These are phyloP conservation scores for Spongospora subterranea DNA, from an alignment of 208 protist species.

Conservation along the genomic window DNA sequence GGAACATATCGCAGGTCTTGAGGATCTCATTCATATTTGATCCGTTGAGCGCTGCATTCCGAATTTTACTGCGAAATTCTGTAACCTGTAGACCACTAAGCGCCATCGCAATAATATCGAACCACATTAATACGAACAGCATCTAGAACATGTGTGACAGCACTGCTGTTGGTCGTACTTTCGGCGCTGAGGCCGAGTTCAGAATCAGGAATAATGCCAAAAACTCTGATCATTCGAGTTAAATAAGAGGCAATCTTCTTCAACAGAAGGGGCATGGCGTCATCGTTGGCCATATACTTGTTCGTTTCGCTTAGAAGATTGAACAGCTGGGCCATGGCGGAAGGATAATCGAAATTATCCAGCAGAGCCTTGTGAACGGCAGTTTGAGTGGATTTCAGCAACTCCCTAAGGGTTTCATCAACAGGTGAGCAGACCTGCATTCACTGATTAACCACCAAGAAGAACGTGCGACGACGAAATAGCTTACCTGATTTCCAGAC, in stretches of 20 bases:
- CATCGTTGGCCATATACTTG: constrained; percentile 22
- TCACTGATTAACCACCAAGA: not conserved
- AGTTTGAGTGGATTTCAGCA: not conserved
- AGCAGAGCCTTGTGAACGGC: constrained; percentile 57
- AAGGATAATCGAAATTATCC: constrained; percentile 70
- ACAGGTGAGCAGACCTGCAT: constrained; percentile 30
- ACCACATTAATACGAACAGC: not conserved
- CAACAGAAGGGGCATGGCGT: constrained; percentile 57
- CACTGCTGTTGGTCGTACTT: not conserved
- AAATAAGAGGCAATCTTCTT: constrained; percentile 52
- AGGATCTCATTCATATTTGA: constrained; percentile 31
- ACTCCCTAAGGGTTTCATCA: not conserved
- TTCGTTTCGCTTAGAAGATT: constrained; percentile 8
- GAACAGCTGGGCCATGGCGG: constrained; percentile 28
- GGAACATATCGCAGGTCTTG: constrained; percentile 65
- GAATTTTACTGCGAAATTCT: constrained; percentile 60
- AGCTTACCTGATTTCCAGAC: constrained; percentile 29
- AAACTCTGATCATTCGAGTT: constrained; percentile 33
- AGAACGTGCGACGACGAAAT: not conserved
- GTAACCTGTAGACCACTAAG: not conserved
- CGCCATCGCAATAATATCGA: not conserved
- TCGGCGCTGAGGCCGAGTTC: constrained; percentile 17
- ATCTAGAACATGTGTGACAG: constrained; percentile 26
- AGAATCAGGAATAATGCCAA: constrained; percentile 35
- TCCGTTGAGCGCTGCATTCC: not conserved